These are phyloP conservation scores for Plasmodium yoelii DNA, from an alignment of 169 alveolate genomes.

Conservation along the genomic window DNA sequence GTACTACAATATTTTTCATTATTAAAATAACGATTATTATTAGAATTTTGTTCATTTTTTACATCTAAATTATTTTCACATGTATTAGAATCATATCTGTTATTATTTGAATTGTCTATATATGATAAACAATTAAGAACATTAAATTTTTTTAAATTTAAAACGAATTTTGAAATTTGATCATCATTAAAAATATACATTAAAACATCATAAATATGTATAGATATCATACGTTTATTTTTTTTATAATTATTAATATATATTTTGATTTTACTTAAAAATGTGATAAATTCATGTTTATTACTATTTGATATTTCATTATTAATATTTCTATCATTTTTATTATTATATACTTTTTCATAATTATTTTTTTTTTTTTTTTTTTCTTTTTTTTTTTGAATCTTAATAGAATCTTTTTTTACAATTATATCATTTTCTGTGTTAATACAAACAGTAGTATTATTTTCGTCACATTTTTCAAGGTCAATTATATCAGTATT, in stretches of 20 bases:
- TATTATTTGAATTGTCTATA: background rate
- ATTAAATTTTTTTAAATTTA: conserved; percentile 33
- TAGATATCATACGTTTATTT: conserved; percentile 53
- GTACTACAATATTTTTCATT: background rate
- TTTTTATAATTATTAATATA: conserved; percentile 57
- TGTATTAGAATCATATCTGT: background rate
- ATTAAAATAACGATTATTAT: background rate
- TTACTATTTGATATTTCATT: background rate
- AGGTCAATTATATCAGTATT: background rate
- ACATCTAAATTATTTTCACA: background rate
- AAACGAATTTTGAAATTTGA: conserved; percentile 4
- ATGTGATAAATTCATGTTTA: conserved; percentile 21
- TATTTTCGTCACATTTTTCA: background rate
- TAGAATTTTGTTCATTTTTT: background rate
- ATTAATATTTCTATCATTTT: background rate
- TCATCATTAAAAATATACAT: conserved; percentile 10
- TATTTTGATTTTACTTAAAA: conserved; percentile 23
- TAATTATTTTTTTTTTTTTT: background rate
- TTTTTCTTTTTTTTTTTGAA: background rate
- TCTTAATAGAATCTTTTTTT: background rate
- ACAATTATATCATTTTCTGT: background rate
- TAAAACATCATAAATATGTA: conserved; percentile 30
- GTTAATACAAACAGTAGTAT: background rate
- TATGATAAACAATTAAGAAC: conserved; percentile 26
- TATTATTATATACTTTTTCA: background rate